Evolutionary conservation across 345 rosid species (phyloP), one percentile per base, ranked within the genome.

Genomic region (Gynandropsis gynandra): DNA sequence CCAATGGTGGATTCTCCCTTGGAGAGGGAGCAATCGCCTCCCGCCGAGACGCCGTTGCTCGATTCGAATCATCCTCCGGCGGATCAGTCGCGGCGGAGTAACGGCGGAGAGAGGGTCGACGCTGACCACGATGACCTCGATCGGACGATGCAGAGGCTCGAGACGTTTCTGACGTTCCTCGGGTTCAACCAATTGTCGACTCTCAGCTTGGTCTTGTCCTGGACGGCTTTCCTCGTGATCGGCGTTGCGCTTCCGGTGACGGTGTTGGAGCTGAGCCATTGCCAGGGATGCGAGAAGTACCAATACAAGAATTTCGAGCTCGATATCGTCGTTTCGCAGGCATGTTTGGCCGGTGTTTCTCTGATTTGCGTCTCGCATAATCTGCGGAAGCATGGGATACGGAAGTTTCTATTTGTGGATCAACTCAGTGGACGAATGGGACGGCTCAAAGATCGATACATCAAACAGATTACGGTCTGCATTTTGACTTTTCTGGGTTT

Each of bases 371-470:
- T 86, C 16, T 76, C 97, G 6, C 82, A 76, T 67, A 83, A 83
- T 67, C 65, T 89, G 24, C 64, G 95, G n/a, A 85, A 89, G 68
- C 77, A 86, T 56, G 83, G 94, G 49, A 61, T 81, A 29, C 59
- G 81, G 46, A 83, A 68, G 73, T 86, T 89, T 46, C 64, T 89
- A 21, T 86, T 89, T 11, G 88, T 86, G 20, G 97, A 86, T 71
- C 80, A 85, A 8, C 72, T 58, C 29, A 62, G 74, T 43, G 85
- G 84, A 7, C 82, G 72, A 20, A 65, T 72, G 78, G 69, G 61
- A 5, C 76, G 76, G 4, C 70, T 82, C 54, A 39, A 71, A 24
- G 63, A 59, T 47, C 76, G 35, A 47, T 89, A 89, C 19, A 52
- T 80, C 53, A 68, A 64, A 17, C 89, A 86, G 64, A 80, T 89